A percentile compares a stretch with the other conserved stretches of the same genome.
Evolutionary conservation across 2,329 filamentous ascomycete species (phyloP).

Genomic region (Diplodia seriata): DNA sequence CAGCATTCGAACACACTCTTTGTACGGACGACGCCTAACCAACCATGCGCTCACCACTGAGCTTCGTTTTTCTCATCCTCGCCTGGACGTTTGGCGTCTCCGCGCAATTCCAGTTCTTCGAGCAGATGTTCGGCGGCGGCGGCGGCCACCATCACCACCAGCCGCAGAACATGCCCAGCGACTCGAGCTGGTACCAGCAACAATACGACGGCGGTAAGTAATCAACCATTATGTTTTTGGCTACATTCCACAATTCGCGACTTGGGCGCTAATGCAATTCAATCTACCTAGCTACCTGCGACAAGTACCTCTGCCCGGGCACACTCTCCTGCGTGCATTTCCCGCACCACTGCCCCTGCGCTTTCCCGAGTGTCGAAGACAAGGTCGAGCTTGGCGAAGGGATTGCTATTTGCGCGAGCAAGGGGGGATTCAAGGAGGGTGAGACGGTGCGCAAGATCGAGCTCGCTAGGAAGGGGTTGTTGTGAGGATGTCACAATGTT

Average conservation of each 20-base stretch:
- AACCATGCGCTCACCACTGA: slow-evolving; percentile 38
- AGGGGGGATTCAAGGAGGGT: slow-evolving; percentile 74
- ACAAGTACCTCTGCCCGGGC: slow-evolving; percentile 92
- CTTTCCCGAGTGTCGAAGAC: slow-evolving; percentile 71
- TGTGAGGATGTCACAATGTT: slow-evolving; percentile 54
- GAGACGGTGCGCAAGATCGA: slow-evolving; percentile 79
- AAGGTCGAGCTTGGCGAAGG: slow-evolving; percentile 76
- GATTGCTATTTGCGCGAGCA: slow-evolving; percentile 74
- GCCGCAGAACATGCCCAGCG: slow-evolving; percentile 81
- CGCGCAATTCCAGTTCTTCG: slow-evolving; percentile 96
- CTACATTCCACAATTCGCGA: neutral
- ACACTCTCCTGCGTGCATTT: slow-evolving; percentile 95
- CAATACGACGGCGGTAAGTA: slow-evolving; percentile 70
- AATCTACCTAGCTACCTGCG: slow-evolving; percentile 72
- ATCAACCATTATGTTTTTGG: neutral
- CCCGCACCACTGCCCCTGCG: slow-evolving; percentile 95
- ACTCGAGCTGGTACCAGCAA: slow-evolving; percentile 78
- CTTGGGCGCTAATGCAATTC: neutral
- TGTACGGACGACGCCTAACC: neutral
- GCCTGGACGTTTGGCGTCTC: slow-evolving; percentile 66
- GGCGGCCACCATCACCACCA: slow-evolving; percentile 65
- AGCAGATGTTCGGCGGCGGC: slow-evolving; percentile 88
- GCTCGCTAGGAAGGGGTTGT: slow-evolving; percentile 76
- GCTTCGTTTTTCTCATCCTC: slow-evolving; percentile 42
- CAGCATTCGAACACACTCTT: neutral